Evolutionary conservation across 2,329 filamentous ascomycete species (phyloP).

Genomic region (Cladorrhinum sp.): DNA sequence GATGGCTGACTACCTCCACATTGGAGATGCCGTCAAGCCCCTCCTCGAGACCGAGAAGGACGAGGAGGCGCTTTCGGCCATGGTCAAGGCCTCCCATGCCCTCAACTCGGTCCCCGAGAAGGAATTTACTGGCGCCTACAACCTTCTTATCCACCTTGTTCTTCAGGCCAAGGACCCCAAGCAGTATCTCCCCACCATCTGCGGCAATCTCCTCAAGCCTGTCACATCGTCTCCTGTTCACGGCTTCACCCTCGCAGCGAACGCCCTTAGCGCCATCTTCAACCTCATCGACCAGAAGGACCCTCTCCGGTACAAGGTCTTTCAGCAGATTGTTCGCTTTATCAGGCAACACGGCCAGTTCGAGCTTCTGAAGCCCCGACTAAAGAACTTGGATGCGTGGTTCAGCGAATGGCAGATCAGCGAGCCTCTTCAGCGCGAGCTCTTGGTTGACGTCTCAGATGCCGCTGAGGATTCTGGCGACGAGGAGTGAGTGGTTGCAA

Average conservation of each 20-base stretch:
- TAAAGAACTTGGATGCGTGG: slow-evolving; percentile 81
- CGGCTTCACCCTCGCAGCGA: slow-evolving; percentile 80
- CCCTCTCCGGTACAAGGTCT: slow-evolving; percentile 82
- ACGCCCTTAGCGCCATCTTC: slow-evolving; percentile 91
- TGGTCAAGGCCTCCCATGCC: slow-evolving; percentile 73
- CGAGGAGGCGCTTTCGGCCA: slow-evolving; percentile 84
- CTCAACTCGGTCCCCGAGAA: slow-evolving; percentile 89
- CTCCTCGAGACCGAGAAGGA: slow-evolving; percentile 72
- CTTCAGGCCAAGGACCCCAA: slow-evolving; percentile 80
- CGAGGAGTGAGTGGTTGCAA: slow-evolving; percentile 56
- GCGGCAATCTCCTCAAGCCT: slow-evolving; percentile 83
- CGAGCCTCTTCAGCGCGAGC: slow-evolving; percentile 76
- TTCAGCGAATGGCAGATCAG: slow-evolving; percentile 78
- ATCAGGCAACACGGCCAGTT: slow-evolving; percentile 73
- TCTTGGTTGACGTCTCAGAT: slow-evolving; percentile 80
- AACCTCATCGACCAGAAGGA: slow-evolving; percentile 79
- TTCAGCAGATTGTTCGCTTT: slow-evolving; percentile 82
- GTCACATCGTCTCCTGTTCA: slow-evolving; percentile 82
- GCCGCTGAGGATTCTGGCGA: slow-evolving; percentile 76
- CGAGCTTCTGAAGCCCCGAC: slow-evolving; percentile 77
- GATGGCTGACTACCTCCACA: slow-evolving; percentile 90
- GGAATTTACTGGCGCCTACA: slow-evolving; percentile 94
- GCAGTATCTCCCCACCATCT: slow-evolving; percentile 83
- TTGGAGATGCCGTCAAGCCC: slow-evolving; percentile 72
- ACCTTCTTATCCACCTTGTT: slow-evolving; percentile 91